These are phyloP conservation scores for Rhodocollybia butyracea DNA, from an alignment of 768 basidiomycete genomes.

Conservation along the genomic window DNA sequence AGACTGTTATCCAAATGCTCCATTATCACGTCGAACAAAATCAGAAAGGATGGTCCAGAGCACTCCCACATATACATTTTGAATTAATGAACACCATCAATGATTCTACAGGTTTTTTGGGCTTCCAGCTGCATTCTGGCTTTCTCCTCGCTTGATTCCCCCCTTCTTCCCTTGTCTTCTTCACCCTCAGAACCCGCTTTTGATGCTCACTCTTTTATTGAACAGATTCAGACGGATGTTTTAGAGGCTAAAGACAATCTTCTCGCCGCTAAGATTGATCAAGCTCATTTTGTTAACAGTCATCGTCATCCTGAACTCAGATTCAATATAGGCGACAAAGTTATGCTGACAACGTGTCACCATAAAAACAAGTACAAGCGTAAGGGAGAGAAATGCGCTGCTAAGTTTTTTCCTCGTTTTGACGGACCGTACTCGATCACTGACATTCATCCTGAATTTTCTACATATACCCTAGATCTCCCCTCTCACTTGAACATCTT, in stretches of 20 bases:
- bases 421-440: conserved; percentile 14
- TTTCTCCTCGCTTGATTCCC: conserved; percentile 14
- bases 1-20: conserved; percentile 18
- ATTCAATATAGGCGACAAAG: conserved; percentile 20
- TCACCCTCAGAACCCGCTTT: not conserved
- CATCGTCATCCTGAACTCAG: conserved; percentile 9
- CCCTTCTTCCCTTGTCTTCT: conserved; percentile 7
- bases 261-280: conserved; percentile 14
- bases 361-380: conserved; percentile 16
- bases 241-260: conserved; percentile 9
- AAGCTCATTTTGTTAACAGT: conserved; percentile 16
- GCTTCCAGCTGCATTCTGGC: conserved; percentile 19
- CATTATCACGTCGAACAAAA: conserved; percentile 19
- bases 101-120: conserved; percentile 15
- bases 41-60: conserved; percentile 20
- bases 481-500: conserved; percentile 20
- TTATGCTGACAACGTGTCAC: conserved; percentile 22
- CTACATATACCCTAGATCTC: conserved; percentile 26
- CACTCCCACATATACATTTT: conserved; percentile 16
- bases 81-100: conserved; percentile 18
- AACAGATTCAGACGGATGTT: not conserved
- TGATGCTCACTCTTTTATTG: not conserved
- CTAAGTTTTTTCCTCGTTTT: conserved; percentile 23
- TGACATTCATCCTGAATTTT: conserved; percentile 11
- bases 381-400: conserved; percentile 15